Base-by-base conservation (phyloP, 2,329 filamentous ascomycete genomes). In the Trichoderma gracile region DNA sequence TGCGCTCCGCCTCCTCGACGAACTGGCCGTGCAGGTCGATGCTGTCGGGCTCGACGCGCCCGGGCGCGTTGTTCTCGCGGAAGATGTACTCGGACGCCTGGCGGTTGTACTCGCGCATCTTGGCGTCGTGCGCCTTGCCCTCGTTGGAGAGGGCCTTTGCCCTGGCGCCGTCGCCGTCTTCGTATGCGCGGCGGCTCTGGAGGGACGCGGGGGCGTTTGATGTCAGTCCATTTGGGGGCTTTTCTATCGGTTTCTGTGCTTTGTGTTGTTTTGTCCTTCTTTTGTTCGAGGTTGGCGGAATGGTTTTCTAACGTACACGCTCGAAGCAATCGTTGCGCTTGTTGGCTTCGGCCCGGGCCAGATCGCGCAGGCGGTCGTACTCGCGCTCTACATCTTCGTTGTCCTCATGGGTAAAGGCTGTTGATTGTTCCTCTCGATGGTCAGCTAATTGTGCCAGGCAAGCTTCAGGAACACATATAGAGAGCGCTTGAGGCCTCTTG, bases 21-120 rank as follows among this genome's bases (percentile, higher is more conserved):
- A 90, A 97, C 74, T 96, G 90, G 3, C 95, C 95, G 76, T 99
- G 95, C 54, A 99, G 82, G 78, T 99, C 95, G 71, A 99, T 93
- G 9, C 90, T 92, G 77, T 98, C 94, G 46, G 82, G 81, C 17
- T 86, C 84, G 10, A 96, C 89, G 67, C 89, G 87, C 19, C 87
- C 91, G 3, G 82, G 77, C 21, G 91, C 88, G 75, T 98, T 98
- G 81, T 97, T 97, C 79, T 94, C 92, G 46, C 93, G 89, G 81
- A 99, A 97, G 75, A 98, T 98, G 77, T 86, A 96, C 65, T 97
- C 91, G 66, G 91, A 92, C 1, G 95, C 95, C 77, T 97, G 92
- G 69, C 86, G 87, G 82, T 97, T 97, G 80, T 93, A 96, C 66
- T 89, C 82, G 69, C 96, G 92, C 86, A 96, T 95, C 75, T 89